These are phyloP conservation scores for Diaporthe nobilis DNA, from an alignment of 2,329 filamentous ascomycete genomes.

Conservation along the genomic window DNA sequence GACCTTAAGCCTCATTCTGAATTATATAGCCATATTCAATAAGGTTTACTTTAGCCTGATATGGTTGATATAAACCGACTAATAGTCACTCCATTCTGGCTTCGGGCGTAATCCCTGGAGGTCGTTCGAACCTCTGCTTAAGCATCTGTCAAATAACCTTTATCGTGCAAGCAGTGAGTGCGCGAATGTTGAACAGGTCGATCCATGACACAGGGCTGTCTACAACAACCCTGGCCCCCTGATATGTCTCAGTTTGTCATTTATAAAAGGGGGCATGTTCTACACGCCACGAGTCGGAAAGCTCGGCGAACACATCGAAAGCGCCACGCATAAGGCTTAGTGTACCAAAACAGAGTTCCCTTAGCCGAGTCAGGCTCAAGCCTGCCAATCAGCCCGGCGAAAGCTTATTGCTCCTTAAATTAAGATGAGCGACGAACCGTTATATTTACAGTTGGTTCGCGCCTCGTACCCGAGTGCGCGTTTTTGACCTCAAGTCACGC, in stretches of 20 bases:
- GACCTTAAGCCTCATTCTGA: not conserved
- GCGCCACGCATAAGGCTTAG: constrained; percentile 19
- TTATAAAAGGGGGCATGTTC: not conserved
- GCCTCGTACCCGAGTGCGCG: not conserved
- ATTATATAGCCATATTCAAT: not conserved
- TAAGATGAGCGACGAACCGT: not conserved
- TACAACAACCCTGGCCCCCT: not conserved
- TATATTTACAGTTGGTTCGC: constrained; percentile 5
- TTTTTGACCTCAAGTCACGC: not conserved
- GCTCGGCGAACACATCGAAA: not conserved
- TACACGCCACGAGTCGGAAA: not conserved
- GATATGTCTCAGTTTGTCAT: not conserved
- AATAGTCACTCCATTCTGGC: not conserved
- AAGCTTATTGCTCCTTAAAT: constrained; percentile 28
- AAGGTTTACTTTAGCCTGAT: not conserved
- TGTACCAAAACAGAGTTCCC: constrained; percentile 8
- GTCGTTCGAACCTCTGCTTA: not conserved
- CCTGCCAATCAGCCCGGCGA: constrained; percentile 4
- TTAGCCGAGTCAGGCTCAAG: constrained; percentile 1
- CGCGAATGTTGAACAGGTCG: not conserved
- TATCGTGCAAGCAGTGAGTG: not conserved
- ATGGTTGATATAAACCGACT: not conserved
- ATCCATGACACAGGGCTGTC: not conserved
- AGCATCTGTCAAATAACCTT: not conserved
- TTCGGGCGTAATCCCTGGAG: no score